Percentiles rank a stretch among this genome's conserved stretches.
Conservation (phyloP, 1,284 basidiomycete genomes). For the Papiliotrema laurentii region DNA sequence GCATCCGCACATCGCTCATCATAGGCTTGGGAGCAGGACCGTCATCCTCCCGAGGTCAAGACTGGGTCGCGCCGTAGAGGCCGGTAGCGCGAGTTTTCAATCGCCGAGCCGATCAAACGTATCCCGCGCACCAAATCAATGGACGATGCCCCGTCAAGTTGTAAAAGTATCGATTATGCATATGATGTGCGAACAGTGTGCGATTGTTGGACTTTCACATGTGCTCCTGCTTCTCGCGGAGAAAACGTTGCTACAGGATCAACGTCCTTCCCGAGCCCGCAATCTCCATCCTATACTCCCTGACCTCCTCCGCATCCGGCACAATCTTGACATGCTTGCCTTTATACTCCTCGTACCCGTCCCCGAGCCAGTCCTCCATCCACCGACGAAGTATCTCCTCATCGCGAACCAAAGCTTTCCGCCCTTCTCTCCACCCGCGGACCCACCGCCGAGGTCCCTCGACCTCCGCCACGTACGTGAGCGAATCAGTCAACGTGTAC, state of each 20-base stretch:
- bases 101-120: no score
- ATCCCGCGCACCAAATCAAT: no score
- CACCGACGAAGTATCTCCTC: slow-evolving; percentile 57
- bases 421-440: slow-evolving; percentile 48
- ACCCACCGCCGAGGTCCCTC: slow-evolving; percentile 59
- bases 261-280: slow-evolving; percentile 8
- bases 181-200: no score
- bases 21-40: slow-evolving; percentile 5
- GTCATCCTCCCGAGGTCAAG: no score
- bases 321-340: slow-evolving; percentile 31
- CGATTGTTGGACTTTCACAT: no score
- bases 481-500: slow-evolving; percentile 58
- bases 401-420: slow-evolving; percentile 39
- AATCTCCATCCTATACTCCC: slow-evolving; percentile 13
- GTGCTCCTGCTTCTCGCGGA: no score
- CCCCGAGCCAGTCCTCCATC: slow-evolving; percentile 65
- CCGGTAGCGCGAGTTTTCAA: no score
- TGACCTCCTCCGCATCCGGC: slow-evolving; percentile 51
- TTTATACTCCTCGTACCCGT: slow-evolving; percentile 23
- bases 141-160: no score
- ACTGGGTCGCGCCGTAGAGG: no score
- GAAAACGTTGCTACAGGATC: slow-evolving; percentile 3
- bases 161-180: no score
- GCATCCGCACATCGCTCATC: no score
- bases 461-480: slow-evolving; percentile 68